Evolutionary conservation across 1,139 yeast genomes (phyloP).

Genomic region (Taphrina betulina): DNA sequence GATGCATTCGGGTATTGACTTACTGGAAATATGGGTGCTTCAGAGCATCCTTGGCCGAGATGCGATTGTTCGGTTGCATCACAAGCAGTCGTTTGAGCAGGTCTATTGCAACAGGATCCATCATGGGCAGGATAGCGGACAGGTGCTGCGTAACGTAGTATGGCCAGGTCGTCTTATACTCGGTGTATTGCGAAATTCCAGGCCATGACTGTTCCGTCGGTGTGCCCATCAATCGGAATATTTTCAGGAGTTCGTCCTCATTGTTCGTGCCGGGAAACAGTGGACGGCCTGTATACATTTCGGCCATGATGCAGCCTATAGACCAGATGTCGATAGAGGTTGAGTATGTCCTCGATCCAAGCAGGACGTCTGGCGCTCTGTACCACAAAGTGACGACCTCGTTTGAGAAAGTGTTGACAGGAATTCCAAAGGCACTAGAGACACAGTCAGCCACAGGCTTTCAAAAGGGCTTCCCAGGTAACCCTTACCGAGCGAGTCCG

Average conservation of each 20-base stretch:
- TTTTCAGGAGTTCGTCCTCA: conserved; percentile 86
- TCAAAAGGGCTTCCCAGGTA: conserved; percentile 44
- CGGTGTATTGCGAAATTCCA: conserved; percentile 79
- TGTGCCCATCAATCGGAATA: conserved; percentile 70
- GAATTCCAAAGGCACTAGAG: conserved; percentile 83
- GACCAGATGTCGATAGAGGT: conserved; percentile 99
- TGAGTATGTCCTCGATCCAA: conserved; percentile 92
- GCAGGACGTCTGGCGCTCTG: conserved; percentile 93
- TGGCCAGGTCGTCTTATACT: conserved; percentile 77
- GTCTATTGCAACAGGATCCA: conserved; percentile 80
- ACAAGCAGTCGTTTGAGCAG: conserved; percentile 74
- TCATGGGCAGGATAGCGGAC: conserved; percentile 66
- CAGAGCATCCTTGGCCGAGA: conserved; percentile 87
- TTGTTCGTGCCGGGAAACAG: conserved; percentile 94
- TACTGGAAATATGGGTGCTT: conserved; percentile 33
- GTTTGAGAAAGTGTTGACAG: conserved; percentile 93
- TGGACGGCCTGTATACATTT: conserved; percentile 98
- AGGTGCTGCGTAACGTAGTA: conserved; percentile 81
- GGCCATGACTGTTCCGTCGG: conserved; percentile 98
- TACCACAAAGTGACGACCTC: conserved; percentile 99
- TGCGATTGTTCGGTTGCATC: conserved; percentile 87
- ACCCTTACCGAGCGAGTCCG: conserved; percentile 76
- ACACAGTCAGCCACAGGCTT: neutral
- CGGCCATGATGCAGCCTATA: conserved; percentile 96
- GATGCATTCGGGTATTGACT: too few species aligned